These are phyloP conservation scores for Plasmodium cynomolgi DNA, from an alignment of 169 alveolate genomes.

Conservation along the genomic window DNA sequence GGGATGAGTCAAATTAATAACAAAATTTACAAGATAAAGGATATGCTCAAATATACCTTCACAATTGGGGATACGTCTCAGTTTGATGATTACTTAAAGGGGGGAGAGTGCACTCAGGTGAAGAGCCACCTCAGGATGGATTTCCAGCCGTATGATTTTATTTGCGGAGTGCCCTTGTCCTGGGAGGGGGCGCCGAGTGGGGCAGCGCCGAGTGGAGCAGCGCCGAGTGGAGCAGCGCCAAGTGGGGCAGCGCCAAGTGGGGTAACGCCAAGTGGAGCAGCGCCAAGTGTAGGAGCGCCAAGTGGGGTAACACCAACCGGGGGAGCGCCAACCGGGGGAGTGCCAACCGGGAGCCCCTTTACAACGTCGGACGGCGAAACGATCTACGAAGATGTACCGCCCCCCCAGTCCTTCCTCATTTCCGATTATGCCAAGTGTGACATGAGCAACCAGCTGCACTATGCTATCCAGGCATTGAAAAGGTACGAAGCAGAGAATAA, in stretches of 20 bases:
- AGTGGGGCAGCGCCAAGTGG: too few relatives aligned
- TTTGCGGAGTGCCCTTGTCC: not conserved
- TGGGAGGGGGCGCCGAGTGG: not conserved
- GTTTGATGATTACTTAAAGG: slow-evolving; percentile 79
- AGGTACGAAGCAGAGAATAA: slow-evolving; percentile 4
- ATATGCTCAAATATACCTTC: slow-evolving; percentile 90
- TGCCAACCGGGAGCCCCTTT: not conserved
- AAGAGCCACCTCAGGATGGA: slow-evolving; percentile 28
- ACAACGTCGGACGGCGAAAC: not conserved
- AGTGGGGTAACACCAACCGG: too few relatives aligned
- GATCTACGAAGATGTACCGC: not conserved
- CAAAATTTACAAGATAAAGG: slow-evolving; percentile 91
- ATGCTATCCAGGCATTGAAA: slow-evolving; percentile 53
- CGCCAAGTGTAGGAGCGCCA: too few relatives aligned
- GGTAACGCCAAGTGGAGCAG: too few relatives aligned
- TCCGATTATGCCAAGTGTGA: slow-evolving; percentile 53
- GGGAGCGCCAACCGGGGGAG: too few relatives aligned
- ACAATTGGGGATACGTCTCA: slow-evolving; percentile 92
- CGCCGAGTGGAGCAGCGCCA: too few relatives aligned
- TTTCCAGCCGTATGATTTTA: slow-evolving; percentile 51
- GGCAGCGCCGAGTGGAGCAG: too few relatives aligned
- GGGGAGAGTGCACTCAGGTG: slow-evolving; percentile 31
- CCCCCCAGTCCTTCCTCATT: slow-evolving; percentile 16
- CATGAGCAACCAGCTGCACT: slow-evolving; percentile 29
- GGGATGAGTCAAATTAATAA: slow-evolving; percentile 97